Evolutionary conservation across 2,329 filamentous ascomycete genomes (phyloP), one percentile per base, ranked within the genome.

Genomic region (Penicillium sp.): DNA sequence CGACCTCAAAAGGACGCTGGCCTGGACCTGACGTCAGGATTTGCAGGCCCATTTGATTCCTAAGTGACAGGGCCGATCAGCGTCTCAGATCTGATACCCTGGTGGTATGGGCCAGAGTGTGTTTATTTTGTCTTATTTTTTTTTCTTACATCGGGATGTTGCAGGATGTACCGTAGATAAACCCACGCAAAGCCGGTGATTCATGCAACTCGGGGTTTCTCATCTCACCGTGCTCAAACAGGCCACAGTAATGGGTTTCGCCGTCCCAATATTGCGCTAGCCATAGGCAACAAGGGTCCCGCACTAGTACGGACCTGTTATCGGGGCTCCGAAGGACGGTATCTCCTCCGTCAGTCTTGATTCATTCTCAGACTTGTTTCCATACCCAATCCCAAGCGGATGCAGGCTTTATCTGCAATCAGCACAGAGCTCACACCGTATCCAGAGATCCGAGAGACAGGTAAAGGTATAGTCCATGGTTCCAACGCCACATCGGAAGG

Each of bases 401-500:
- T 12, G 28, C 8, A 12, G 18, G 8, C 6, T 26, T 26, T 16
- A 18, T 16, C 23, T 44, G 24, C 50, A 52, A 29, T 44, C 42
- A 29, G 33, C 33, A 36, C 8, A 33, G 31, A 33, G 10, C n/a
- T 6, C 33, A 8, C 3, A 16, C n/a, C 33, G n/a, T 36, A 23
- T 39, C 9, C 1, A 21, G 34, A 38, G 34, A 34, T n/a, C 31
- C 31, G 13, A 34, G 31, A 34, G 13, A 34, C 4, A 9, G 26
- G 33, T 16, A 48, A 13, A 34, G 1, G 38, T 33, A 43, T n/a
- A 36, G 23, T 4, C 21, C 47, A 42, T 29, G 31, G 28, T 34
- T 41, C 36, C 13, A 52, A 45, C 45, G 50, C 49, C 49, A 52
- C 45, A 13, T 24, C 42, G 44, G 36, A 38, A 43, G 34, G 42